Base-by-base conservation (phyloP, 805 yeast genomes). In the Kazachstania taianensis region DNA sequence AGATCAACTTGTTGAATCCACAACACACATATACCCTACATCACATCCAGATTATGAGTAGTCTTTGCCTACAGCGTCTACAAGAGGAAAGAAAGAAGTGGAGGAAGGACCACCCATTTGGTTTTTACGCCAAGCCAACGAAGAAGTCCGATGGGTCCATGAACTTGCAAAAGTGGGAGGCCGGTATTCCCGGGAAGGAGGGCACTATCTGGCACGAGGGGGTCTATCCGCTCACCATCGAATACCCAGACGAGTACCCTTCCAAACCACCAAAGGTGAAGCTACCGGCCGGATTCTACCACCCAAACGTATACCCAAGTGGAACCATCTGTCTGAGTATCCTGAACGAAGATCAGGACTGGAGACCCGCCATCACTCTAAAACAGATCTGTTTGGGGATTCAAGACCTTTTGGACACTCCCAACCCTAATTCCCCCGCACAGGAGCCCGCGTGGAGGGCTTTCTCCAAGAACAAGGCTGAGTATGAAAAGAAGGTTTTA, bases 61-160 rank as follows among this genome's bases (percentile, higher is more conserved):
- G 81, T 40, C 70, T 85, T 41, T 79, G 94, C 57, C 66, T 78
- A 44, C 84, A 76, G 40, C 75, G 98, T 49, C 72, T 89, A 28
- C 96, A 87, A 53, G 94, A 86, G 59, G 98, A 89, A 58, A 65
- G 98, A 59, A 89, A 87, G 62, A 85, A 81, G 58, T 92, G 99
- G 99, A 76, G 99, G 48, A 89, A 85, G 57, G 96, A 86, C 57
- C 99, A 92, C 56, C 99, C 99, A 0, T 92, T 87, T 61, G 97
- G 97, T 6, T 92, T 92, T 61, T 87, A 64, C 47, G 99, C 99
- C 26, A 83, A 84, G 53, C 99, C 99, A 10, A 54, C 63, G 18
- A 87, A 82, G 56, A 66, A 69, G n/a, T 51, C 66, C 2, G 94
- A 86, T 52, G 98, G 98, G 3, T 65, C 85, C 0, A 66, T 92